Evolutionary conservation across 2,329 filamentous ascomycete genomes (phyloP), one percentile per base, ranked within the genome.

Genomic region (Penicillium psychrosexuale): DNA sequence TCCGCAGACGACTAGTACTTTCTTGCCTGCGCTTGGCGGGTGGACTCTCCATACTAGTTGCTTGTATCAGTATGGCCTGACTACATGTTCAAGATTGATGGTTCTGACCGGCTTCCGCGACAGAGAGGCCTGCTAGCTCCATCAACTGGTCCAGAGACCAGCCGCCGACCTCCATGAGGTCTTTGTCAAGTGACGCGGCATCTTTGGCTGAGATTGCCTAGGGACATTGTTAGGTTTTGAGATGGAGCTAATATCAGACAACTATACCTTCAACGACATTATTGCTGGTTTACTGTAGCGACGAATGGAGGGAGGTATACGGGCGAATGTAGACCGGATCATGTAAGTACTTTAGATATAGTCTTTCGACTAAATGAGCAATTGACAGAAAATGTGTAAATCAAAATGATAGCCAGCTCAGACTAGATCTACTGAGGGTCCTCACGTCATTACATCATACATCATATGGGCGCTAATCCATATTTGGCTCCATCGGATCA

Each of bases 111-210:
- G 89, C 91, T 79, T 97, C 91, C 12, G 93, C 93, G 27, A 97
- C 91, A 1, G 91, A 92, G 0, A 99, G 81, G 0, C 94, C 94
- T 40, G 94, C 94, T 8, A 99, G 78, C 71, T 97, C 94, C 94
- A 99, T 97, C 46, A 99, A 80, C 75, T 99, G 94, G 70, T 97
- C 94, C 52, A 99, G 83, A 11, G 91, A 96, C 76, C 96, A 99
- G 8, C 89, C 91, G 37, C 84, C 84, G 0, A 86, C 84, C 11
- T 84, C 83, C 92, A 99, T 97, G 59, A 99, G 86, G 71, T 99
- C 93, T 73, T 90, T 87, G 71, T 99, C 94, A 17, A 99, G 83
- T 45, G 90, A 89, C 0, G 90, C 88, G 0, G 94, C 94, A 61
- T 91, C 90, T 75, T 94, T 91, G 39, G 93, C 87, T 9, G 87